A percentile compares a stretch with the other conserved stretches of the same genome.
phyloP scores from a whole-genome alignment of 176 grass and related monocot genomes.

The sorghum (Sorghum bicolor) region Sorghum_bicolor_NCBIv3 NC_012871.2:67587001-67587500 shows the following conservation, averaged over 20 bases:
- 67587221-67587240: conserved; percentile 81
- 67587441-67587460: conserved; percentile 73
- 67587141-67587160: conserved; percentile 1
- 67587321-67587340: conserved; percentile 33
- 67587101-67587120: conserved; percentile 11
- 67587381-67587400: conserved; percentile 95
- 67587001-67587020: conserved; percentile 74
- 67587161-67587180: conserved; percentile 64
- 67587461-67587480: conserved; percentile 56
- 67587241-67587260: conserved; percentile 60
- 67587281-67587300: conserved; percentile 25
- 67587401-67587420: conserved; percentile 87
- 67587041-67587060: conserved; percentile 87
- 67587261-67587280: conserved; percentile 89
- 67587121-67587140: conserved; percentile 7
- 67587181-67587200: conserved; percentile 64
- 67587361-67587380: conserved; percentile 85
- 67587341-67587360: conserved; percentile 47
- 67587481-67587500: conserved; percentile 26
- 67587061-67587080: conserved; percentile 78
- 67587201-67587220: conserved; percentile 61
- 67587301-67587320: conserved; percentile 5
- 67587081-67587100: conserved; percentile 75
- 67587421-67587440: conserved; percentile 69
- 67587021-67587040: conserved; percentile 63